Base-by-base conservation (phyloP, 23 red algal genomes). In the Agarophyton chilense region DNA sequence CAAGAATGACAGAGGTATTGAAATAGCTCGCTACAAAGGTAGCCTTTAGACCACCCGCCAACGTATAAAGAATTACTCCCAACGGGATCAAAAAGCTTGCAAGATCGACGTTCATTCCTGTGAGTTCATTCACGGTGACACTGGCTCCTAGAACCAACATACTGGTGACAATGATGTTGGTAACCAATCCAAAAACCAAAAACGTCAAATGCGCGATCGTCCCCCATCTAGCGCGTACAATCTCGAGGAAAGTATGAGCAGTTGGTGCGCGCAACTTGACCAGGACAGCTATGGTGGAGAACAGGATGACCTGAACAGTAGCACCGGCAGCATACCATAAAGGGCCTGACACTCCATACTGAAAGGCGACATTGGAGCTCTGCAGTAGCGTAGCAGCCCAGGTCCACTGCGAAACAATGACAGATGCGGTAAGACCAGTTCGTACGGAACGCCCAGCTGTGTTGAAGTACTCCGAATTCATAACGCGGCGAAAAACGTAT, bases 341-440 rank as follows among this genome's bases (percentile, higher is more conserved):
- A 9, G 94, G 94, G 33, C 94, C 94, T 29, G 88, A 78, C 0
- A 96, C 68, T 17, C 94, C 94, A 43, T 67, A 92, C 52, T 86
- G 64, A 54, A 72, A 96, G 13, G 94, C 94, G 2, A 91, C 94
- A 45, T 74, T 96, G 71, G 83, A 83, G 32, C 86, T 91, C 57
- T 96, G 94, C 47, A 96, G 72, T 40, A 96, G 47, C 18, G 94
- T 96, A 16, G 94, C 94, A 26, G 94, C 82, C 94, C 94, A 96
- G 26, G 94, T 96, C 88, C 94, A 96, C 47, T 92, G 87, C 17
- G 94, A 96, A 2, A 96, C 89, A 51, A 96, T 85, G 51, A 96
- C 94, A 31, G 87, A 79, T 17, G 88, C 94, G 6, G 89, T 86
- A 22, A 96, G 87, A 25, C 94, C 94, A 6, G 94, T 86, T 9